These are phyloP conservation scores for Petrea volubilis DNA, from an alignment of 257 asterid species.

Conservation along the genomic window DNA sequence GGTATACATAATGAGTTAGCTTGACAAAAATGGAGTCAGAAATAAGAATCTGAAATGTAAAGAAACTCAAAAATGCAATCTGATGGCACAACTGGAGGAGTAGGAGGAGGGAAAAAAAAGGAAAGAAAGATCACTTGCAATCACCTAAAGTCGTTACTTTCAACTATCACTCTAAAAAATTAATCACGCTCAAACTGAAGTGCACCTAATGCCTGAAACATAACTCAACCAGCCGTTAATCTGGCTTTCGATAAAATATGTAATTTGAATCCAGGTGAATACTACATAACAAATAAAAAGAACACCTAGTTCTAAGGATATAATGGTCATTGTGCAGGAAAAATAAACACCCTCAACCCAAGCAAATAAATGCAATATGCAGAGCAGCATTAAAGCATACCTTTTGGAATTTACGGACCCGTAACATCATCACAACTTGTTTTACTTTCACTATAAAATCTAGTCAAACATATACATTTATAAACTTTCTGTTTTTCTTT, in stretches of 20 bases:
- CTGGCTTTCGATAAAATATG: background rate
- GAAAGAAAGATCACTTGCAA: background rate
- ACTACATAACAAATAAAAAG: background rate
- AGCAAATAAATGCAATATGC: too few species aligned
- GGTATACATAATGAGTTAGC: constrained; percentile 12
- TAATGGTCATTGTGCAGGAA: background rate
- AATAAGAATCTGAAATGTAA: background rate
- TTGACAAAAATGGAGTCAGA: background rate
- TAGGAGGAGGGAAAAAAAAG: too few species aligned
- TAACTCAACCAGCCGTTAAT: background rate
- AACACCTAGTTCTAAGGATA: background rate
- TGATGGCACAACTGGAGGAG: too few species aligned
- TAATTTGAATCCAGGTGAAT: background rate
- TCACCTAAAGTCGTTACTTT: background rate
- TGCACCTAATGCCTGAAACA: background rate
- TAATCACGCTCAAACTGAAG: background rate
- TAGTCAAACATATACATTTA: background rate
- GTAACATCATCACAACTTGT: too few species aligned
- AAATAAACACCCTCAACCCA: background rate
- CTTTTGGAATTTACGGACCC: background rate
- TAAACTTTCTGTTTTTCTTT: too few species aligned
- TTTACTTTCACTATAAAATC: background rate
- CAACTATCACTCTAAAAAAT: background rate
- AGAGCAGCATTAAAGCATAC: too few species aligned
- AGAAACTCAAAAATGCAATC: background rate